Base-by-base conservation (phyloP, 1,139 yeast species). In the Pichia sp. region DNA sequence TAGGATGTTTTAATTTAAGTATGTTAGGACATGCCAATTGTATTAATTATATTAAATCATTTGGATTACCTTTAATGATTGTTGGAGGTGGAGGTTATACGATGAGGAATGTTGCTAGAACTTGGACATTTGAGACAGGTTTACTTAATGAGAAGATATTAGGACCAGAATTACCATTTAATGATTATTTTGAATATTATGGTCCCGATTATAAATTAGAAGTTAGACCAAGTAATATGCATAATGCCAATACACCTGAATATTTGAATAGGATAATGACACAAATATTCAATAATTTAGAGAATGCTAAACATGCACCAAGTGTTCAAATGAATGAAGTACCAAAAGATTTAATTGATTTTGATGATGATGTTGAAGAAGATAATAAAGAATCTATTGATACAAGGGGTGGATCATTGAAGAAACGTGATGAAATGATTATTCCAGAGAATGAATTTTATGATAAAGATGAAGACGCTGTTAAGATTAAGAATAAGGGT, bases 1-100 rank as follows among this genome's bases (percentile, higher is more conserved):
- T 91, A 35, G 98, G 98, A 17, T 84, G 96, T 55, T 91, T 91
- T 66, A 91, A 91, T 57, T 69, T 91, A 43, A 86, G 89, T 49
- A 88, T 89, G 58, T 71, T 76, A 38, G 98, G 95, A 0, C 97
- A 89, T 59, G 97, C 96, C 4, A 95, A 88, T 59, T 91, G 98
- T 66, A 94, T 89, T 26, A 77, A 79, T 50, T 89, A 78, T 61
- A 80, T 89, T 42, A 84, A 83, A 58, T 74, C 89, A 19, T 89
- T 89, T 61, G 88, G 89, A 5, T 68, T 91, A 3, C 97, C 97
- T 6, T 70, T 86, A 76, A 67, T 91, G 61, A 96, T 91, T 11
- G 65, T 91, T 12, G 98, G 98, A 22, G 98, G 98, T 28, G 98
- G 98, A 41, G 98, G 98, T 3, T 91, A 91, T 61, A 91, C 98